phyloP scores from a whole-genome alignment of 2,329 filamentous ascomycete species.

The Cladosporium sp. region DNA sequence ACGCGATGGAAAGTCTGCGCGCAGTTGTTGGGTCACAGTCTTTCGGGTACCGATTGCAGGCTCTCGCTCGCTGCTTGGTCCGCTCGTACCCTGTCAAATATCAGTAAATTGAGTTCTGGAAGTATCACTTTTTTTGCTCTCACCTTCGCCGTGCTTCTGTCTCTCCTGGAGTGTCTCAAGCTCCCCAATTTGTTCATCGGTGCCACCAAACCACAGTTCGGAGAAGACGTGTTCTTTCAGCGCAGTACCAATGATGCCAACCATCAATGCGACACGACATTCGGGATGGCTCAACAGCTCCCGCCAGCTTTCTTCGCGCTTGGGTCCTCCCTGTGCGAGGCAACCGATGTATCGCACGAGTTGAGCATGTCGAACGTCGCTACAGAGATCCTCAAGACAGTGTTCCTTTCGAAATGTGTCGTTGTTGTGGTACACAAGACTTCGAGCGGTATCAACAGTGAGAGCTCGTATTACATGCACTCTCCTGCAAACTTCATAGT shows the following conservation, averaged over 20 bases:
- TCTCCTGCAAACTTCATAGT: conserved; percentile 9
- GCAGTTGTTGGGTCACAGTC: neutral
- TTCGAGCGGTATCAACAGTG: neutral
- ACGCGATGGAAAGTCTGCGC: neutral
- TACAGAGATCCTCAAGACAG: neutral
- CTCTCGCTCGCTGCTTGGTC: conserved; percentile 26
- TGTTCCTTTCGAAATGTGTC: neutral
- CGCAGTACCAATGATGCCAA: conserved; percentile 31
- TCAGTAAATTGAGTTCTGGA: conserved; percentile 16
- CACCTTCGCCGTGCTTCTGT: conserved; percentile 43
- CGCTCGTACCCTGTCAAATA: conserved; percentile 30
- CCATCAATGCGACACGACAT: conserved; percentile 28
- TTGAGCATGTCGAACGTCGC: neutral
- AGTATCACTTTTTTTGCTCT: conserved; percentile 12
- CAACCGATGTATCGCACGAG: conserved; percentile 37
- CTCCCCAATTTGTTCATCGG: conserved; percentile 21
- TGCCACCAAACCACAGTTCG: conserved; percentile 32
- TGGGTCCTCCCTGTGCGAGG: conserved; percentile 29
- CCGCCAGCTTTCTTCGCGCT: conserved; percentile 29
- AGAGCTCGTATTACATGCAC: neutral
- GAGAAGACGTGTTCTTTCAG: conserved; percentile 36
- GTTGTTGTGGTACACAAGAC: neutral
- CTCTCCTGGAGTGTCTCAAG: conserved; percentile 42
- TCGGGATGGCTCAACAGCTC: conserved; percentile 24
- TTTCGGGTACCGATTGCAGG: neutral